Conservation (phyloP, 176 grass and related monocot genomes). For the Metroxylon sagu region DNA sequence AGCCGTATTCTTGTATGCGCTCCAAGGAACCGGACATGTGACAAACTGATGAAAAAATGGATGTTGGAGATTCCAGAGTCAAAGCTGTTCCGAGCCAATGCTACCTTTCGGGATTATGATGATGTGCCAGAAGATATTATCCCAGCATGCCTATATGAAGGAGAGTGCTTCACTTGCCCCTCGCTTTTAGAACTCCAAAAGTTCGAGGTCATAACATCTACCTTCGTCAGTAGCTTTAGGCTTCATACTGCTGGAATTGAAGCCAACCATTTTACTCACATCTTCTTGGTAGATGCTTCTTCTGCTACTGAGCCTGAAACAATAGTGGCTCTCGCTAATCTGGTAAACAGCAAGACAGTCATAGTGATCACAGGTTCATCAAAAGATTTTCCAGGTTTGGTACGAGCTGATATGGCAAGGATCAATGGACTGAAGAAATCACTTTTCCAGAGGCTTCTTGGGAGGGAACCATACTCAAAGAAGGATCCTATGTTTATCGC, state of each 20-base stretch:
- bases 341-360: slow-evolving; percentile 10
- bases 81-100: slow-evolving; percentile 31
- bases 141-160: background rate
- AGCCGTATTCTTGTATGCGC: slow-evolving; percentile 25
- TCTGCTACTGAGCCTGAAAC: slow-evolving; percentile 23
- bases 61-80: background rate
- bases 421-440: slow-evolving; percentile 18
- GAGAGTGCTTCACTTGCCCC: slow-evolving; percentile 27
- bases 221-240: slow-evolving; percentile 24
- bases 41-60: slow-evolving; percentile 5
- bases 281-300: slow-evolving; percentile 29
- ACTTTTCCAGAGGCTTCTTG: slow-evolving; percentile 21
- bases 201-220: slow-evolving; percentile 21
- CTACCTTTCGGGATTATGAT: slow-evolving; percentile 21
- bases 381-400: background rate
- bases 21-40: slow-evolving; percentile 22
- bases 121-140: slow-evolving; percentile 26
- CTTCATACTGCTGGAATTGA: slow-evolving; percentile 19
- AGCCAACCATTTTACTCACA: slow-evolving; percentile 30
- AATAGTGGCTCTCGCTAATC: slow-evolving; percentile 17
- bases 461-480: slow-evolving; percentile 10
- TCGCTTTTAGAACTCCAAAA: background rate
- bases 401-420: slow-evolving; percentile 30
- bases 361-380: slow-evolving; percentile 23
- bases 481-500: slow-evolving; percentile 2